phyloP scores from a whole-genome alignment of 805 yeast genomes.

The Candida ulmi region DNA sequence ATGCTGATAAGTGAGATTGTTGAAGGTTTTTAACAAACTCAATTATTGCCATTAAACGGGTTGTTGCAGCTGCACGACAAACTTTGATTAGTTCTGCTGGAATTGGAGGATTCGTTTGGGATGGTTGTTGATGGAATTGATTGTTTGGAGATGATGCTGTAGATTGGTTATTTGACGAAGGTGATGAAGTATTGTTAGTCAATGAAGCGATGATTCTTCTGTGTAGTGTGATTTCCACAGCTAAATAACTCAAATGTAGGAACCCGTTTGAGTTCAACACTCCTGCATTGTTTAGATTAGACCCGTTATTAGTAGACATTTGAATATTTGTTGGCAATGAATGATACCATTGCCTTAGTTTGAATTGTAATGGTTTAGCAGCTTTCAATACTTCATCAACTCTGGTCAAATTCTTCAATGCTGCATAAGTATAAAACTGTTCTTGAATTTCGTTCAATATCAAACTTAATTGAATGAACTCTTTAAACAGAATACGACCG shows the following conservation, averaged over 20 bases:
- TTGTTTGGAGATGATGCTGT: background rate
- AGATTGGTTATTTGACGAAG: background rate
- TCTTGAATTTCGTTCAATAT: conserved; percentile 69
- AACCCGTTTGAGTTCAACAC: conserved; percentile 53
- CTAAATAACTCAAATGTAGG: conserved; percentile 79
- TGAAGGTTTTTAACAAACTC: conserved; percentile 69
- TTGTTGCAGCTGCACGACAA: conserved; percentile 81
- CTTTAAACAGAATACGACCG: conserved; percentile 65
- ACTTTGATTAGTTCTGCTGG: conserved; percentile 55
- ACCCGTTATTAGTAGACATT: conserved; percentile 30
- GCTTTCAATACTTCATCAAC: conserved; percentile 63
- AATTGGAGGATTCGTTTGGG: conserved; percentile 23
- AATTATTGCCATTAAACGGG: conserved; percentile 75
- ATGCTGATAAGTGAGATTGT: conserved; percentile 79
- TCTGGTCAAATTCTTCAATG: conserved; percentile 48
- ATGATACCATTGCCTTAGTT: conserved; percentile 72
- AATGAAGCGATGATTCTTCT: conserved; percentile 63
- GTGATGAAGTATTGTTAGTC: conserved; percentile 2
- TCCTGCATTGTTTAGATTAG: conserved; percentile 7
- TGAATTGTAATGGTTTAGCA: conserved; percentile 79
- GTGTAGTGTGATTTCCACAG: conserved; percentile 84
- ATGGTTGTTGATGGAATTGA: background rate
- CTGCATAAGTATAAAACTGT: conserved; percentile 63
- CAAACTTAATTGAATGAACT: conserved; percentile 58
- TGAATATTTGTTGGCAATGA: conserved; percentile 59